Evolutionary conservation across 1,284 basidiomycete species (phyloP), one percentile per base, ranked within the genome.

Genomic region (Ustilago cynodontis): DNA sequence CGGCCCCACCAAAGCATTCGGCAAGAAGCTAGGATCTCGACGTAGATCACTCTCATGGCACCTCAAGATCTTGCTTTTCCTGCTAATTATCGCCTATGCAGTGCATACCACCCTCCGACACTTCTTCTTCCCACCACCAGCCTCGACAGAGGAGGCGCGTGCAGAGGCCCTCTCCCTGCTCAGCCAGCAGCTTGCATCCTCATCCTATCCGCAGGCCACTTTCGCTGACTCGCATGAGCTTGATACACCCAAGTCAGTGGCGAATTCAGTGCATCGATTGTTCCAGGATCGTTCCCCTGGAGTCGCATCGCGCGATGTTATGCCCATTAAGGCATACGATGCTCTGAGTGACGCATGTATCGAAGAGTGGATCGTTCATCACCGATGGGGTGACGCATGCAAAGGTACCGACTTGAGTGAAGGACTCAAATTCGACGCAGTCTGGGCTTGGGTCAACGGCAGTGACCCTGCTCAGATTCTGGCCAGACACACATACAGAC

Each of bases 391-490:
- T 2, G 45, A 43, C 6, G 61, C 56, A 0, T 75, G 72, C 43
- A 28, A 29, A 13, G 53, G 26, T 20, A 67, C 72, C 1, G 67
- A 75, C n/a, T 49, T 75, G 28, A 60, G 60, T 24, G n/a, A 52
- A 16, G 67, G 67, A 1, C 57, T 67, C 56, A 64, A 54, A 24
- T 37, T 71, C 54, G 67, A 75, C 54, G 72, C 67, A 2, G 60
- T 75, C 18, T 71, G 72, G 72, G 72, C 72, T 7, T 75, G 72
- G 67, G 72, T 75, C 22, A 75, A 75, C 20, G 72, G 72, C 24
- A 67, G 63, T 28, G 75, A 77, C 53, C 70, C 71, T 4, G 70
- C 65, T 6, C 71, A 77, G 50, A 59, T 77, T n/a, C 14, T 72
- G 26, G 56, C 71, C 20, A 50, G 75, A 13, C 51, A 77, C 18